Base-by-base conservation (phyloP, 1,284 basidiomycete genomes). In the Papiliotrema laurentii region DNA sequence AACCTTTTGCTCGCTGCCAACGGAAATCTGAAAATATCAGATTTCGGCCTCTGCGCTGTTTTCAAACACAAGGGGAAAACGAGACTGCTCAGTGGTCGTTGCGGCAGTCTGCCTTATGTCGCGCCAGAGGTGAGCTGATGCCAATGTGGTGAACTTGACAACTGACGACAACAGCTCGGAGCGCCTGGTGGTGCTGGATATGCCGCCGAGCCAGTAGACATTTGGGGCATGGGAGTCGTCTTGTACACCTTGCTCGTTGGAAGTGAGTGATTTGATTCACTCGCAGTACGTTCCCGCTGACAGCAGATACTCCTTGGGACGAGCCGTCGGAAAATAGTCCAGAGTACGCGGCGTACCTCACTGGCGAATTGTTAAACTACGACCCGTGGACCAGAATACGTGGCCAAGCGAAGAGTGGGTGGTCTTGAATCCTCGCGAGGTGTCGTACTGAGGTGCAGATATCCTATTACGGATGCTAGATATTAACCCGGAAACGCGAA, bases 171-270 rank as follows among this genome's bases (percentile, higher is more conserved):
- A 19, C 33, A 72, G 69, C 63, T 71, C 13, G 65, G 64, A 19
- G 53, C 58, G 6, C 63, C 63, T 14, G 47, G 56, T 58, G 71
- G 55, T 10, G 38, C 56, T 18, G 75, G 87, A 0, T 98, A 97
- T 72, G 75, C 83, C 24, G 94, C 91, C 4, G 90, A 96, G 59
- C 91, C 93, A 0, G 83, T 97, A 33, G 94, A 98, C 69, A 84
- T 89, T 2, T 98, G 94, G 94, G 91, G 90, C 1, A 82, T 89
- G 45, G 96, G 96, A 1, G 88, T 97, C n/a, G 94, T 98, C 31
- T 77, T 98, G 0, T 97, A 90, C 68, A 91, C 94, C 0, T 76
- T 97, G 51, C 79, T 98, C 0, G 85, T 83, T 4, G 94, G 94
- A 44, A 97, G 92, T 93, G 68, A 60, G 89, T 80, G 1, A 3